Evolutionary conservation across 2,329 filamentous ascomycete species (phyloP), one percentile per base, ranked within the genome.

Genomic region (Colletotrichum falcatum): DNA sequence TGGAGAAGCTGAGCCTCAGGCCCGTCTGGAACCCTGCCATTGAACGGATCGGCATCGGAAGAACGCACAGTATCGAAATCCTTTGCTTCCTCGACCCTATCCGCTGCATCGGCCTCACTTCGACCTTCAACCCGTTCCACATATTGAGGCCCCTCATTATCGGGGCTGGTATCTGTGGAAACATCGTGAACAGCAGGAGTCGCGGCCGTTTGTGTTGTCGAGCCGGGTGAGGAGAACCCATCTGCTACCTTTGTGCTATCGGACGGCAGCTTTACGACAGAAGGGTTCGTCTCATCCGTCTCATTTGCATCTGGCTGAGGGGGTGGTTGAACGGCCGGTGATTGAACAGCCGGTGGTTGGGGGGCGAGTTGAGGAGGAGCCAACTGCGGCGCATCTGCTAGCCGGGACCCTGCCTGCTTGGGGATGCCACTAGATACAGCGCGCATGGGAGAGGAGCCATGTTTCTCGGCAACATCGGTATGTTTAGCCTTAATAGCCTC

Each of bases 91-190:
- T 76, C 76, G 11, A 74, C 75, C 56, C 78, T 75, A 58, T 80
- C 77, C 58, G 70, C 78, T 76, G 75, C 83, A 77, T 76, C 82
- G 75, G 73, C 82, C 72, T 67, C 70, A 42, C 74, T 73, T 59
- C 74, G 76, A 48, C 66, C 78, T 54, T 84, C 85, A 62, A 79
- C 78, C 42, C 82, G 82, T 75, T 90, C 85, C 20, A 84, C 79
- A 74, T 88, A 88, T 53, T 87, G 86, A 58, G 87, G 83, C 23
- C 84, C 86, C 59, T 94, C 91, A 65, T 91, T 88, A 65, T 92
- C 92, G 1, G 92, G 90, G 74, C 92, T 94, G 1, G 92, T 94
- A 74, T 92, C 90, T 1, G 92, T 89, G 1, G 92, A 94, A 8
- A 86, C 87, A 72, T 91, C 88, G 70, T 90, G 87, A 48, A 90